Conservation (phyloP, 169 alveolate species). For the Theileria orientalis region DNA sequence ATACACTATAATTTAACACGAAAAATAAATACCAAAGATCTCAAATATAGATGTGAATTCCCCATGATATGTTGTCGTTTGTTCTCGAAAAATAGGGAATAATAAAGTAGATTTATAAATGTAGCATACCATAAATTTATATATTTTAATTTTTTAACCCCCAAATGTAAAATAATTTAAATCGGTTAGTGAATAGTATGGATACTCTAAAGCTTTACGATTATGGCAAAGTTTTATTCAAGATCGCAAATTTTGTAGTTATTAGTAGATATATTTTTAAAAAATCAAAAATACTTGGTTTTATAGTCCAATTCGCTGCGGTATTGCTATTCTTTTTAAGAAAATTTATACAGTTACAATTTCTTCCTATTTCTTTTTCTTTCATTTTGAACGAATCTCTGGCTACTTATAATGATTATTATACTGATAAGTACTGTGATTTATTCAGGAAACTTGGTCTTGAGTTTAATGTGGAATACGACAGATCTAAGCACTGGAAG, state of each 20-base stretch:
- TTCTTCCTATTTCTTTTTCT: constrained; percentile 5
- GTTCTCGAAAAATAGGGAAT: not conserved
- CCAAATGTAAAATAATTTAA: too few species aligned
- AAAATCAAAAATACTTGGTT: not conserved
- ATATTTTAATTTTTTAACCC: not conserved
- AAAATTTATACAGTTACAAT: constrained; percentile 10
- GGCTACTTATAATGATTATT: not conserved
- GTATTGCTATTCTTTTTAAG: not conserved
- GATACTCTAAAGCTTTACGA: not conserved
- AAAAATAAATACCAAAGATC: not conserved
- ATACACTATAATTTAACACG: not conserved
- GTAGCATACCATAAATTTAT: not conserved
- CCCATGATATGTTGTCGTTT: too few species aligned
- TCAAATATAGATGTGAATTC: not conserved
- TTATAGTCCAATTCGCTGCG: not conserved
- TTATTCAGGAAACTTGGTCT: not conserved
- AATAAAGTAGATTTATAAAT: not conserved
- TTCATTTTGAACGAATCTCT: not conserved
- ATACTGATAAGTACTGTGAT: not conserved
- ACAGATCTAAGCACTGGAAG: not conserved
- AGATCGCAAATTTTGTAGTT: constrained; percentile 6
- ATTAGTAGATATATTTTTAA: not conserved
- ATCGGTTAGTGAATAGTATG: too few species aligned
- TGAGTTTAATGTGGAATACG: not conserved
- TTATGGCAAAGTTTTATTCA: not conserved